These are phyloP conservation scores for Aspergillus taichungensis DNA, from an alignment of 495 filamentous ascomycete species.

Conservation along the genomic window DNA sequence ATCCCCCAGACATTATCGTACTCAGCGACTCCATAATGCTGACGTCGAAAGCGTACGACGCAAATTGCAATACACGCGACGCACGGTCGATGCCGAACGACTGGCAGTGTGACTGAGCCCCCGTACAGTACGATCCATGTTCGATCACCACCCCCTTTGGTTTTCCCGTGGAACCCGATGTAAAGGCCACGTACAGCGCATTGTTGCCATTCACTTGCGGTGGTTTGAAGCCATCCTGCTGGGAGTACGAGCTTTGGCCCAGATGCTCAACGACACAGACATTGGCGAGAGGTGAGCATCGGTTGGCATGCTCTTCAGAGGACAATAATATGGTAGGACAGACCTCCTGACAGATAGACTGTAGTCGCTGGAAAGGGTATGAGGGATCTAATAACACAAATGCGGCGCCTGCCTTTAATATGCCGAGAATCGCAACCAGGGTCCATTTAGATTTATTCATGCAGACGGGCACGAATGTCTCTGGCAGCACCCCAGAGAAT, in stretches of 20 bases:
- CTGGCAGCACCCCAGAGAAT: conserved; percentile 1
- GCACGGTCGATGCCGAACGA: background rate
- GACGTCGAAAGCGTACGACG: conserved; percentile 21
- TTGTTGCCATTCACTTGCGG: background rate
- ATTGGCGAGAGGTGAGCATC: background rate
- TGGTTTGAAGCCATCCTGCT: background rate
- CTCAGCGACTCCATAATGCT: conserved; percentile 15
- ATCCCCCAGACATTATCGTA: conserved; percentile 20
- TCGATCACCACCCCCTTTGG: conserved; percentile 61
- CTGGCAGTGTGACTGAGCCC: background rate
- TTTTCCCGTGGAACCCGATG: conserved; percentile 55
- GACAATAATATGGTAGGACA: background rate
- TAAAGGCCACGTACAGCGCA: conserved; percentile 49
- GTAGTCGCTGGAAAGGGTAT: conserved; percentile 6
- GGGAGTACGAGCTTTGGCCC: background rate
- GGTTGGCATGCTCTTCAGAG: background rate
- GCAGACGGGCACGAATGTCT: conserved; percentile 13
- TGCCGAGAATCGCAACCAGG: conserved; percentile 8
- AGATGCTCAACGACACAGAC: background rate
- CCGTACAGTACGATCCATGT: background rate
- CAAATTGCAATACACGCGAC: conserved; percentile 13
- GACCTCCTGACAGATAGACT: background rate
- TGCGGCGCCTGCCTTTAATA: conserved; percentile 13
- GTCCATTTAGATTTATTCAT: conserved; percentile 13
- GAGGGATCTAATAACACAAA: conserved; percentile 9